Evolutionary conservation across 129 eudicot genomes (phyloP), one percentile per base, ranked within the genome.

Genomic region (Pittosporum tobira): DNA sequence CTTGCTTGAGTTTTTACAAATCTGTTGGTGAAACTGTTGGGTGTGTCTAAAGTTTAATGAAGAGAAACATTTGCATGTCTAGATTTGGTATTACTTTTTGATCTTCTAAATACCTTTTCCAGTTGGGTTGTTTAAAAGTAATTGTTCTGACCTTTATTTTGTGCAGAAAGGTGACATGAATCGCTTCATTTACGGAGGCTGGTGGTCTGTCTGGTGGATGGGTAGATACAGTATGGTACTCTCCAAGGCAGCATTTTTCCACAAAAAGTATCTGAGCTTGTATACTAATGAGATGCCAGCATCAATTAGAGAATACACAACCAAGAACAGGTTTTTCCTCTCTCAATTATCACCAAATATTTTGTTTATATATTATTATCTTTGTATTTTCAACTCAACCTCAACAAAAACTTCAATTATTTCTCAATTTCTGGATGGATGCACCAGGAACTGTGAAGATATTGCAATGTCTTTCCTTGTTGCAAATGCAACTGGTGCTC

Each of bases 131-230:
- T 38, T 24, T 22, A 11, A 11, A 22, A 37, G 6, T 38, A 27
- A 25, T 61, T 9, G 8, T 27, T 25, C 56, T 44, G 46, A 45
- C 66, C 42, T n/a, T 27, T 2, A 12, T 36, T 56, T 56, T 44
- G 23, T 77, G 73, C 88, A 87, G 91, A 72, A 79, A 64, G 84
- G 66, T 34, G 61, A 71, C 26, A 49, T 29, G 50, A 62, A 70
- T 44, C 49, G 71, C 15, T 87, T 72, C 21, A 37, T 57, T 13
- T 87, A 87, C 62, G 86, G 88, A 28, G 96, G 96, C 52, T 83
- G 93, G 96, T 87, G 93, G 93, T 80, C 93, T 48, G 93, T 83
- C 53, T 87, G 96, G 96, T 80, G 93, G 88, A 87, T 73, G 13
- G 93, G 93, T 45, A 77, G 85, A 45, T 87, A 87, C 65, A 87